Base-by-base conservation (phyloP, 805 yeast species). In the Kodamaea kaohsiungensis region DNA sequence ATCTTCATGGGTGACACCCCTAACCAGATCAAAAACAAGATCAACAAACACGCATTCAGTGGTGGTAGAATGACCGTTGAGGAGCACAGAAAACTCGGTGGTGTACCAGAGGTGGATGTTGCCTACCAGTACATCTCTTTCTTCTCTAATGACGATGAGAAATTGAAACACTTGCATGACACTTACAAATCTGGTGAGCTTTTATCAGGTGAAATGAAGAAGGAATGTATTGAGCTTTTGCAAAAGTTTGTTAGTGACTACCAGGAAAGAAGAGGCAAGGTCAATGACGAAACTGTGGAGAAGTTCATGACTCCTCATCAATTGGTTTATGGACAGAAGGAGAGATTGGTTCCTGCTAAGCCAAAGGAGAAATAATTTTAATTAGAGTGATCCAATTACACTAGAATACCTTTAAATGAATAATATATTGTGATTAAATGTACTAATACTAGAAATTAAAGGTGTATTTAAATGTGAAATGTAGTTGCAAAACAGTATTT, bases 1-100 rank as follows among this genome's bases (percentile, higher is more conserved):
- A 91, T 95, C 61, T 95, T 87, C 77, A 88, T 95, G 95, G 92
- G 91, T 54, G 99, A 95, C 71, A 89, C 97, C 1, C 84, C 96
- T 49, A 90, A 89, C 68, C 91, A 89, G 75, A 89, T 95, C 59
- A 88, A 89, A 69, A 95, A 91, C 81, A 95, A 95, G 73, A 87
- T 95, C 71, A 95, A 95, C 78, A 95, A 92, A 72, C 88, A 91
- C 68, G 99, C 98, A 7, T 95, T 95, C 72, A 87, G 96, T 51
- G 99, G 99, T 60, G 99, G 99, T 59, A 83, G 85, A 69, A 88
- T 83, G 42, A 81, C 96, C 2, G 75, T 88, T 48, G 99, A 95
- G 70, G 96, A 91, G 64, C 99, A 95, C 75, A 85, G 97, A 72
- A 78, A 78, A 70, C 77, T 78, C 53, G 99, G 99, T 53, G 99